Conservation (phyloP, 2,329 filamentous ascomycete species). For the Xylariaceae sp. region DNA sequence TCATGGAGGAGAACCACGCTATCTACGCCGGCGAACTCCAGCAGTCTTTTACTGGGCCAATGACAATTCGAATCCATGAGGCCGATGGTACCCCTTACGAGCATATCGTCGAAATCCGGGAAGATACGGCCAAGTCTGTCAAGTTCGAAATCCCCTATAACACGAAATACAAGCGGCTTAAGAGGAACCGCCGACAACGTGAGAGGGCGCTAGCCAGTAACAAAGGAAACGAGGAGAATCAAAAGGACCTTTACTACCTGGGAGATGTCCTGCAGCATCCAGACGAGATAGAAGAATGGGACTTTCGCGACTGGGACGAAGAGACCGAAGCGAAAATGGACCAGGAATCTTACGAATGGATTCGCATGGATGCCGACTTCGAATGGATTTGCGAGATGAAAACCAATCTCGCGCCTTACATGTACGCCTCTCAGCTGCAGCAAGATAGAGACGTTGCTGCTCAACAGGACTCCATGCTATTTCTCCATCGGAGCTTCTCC, state of each 20-base stretch:
- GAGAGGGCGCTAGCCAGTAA: conserved; percentile 54
- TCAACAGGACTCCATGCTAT: conserved; percentile 76
- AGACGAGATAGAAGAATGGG: conserved; percentile 83
- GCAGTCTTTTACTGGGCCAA: conserved; percentile 88
- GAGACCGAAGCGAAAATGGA: conserved; percentile 92
- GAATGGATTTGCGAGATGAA: conserved; percentile 93
- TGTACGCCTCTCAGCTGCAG: conserved; percentile 96
- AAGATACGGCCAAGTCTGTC: conserved; percentile 70
- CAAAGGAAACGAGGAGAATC: conserved; percentile 57
- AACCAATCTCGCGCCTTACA: conserved; percentile 84
- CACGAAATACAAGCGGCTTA: conserved; percentile 97
- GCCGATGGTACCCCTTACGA: conserved; percentile 98
- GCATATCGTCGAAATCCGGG: conserved; percentile 94
- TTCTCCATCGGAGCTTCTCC: conserved; percentile 61
- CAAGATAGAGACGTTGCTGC: conserved; percentile 96
- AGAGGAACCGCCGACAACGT: conserved; percentile 72
- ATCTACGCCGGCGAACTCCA: conserved; percentile 72
- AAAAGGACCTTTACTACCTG: conserved; percentile 84
- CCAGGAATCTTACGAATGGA: conserved; percentile 97
- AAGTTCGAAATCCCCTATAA: conserved; percentile 98
- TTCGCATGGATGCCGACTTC: conserved; percentile 95
- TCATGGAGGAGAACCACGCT: conserved; percentile 75
- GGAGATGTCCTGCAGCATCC: conserved; percentile 86
- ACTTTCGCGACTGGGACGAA: conserved; percentile 82
- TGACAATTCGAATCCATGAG: conserved; percentile 98